A percentile compares a stretch with the other conserved stretches of the same genome.
phyloP scores from a whole-genome alignment of 2,329 filamentous ascomycete genomes.

The Ramularia endophylla region DNA sequence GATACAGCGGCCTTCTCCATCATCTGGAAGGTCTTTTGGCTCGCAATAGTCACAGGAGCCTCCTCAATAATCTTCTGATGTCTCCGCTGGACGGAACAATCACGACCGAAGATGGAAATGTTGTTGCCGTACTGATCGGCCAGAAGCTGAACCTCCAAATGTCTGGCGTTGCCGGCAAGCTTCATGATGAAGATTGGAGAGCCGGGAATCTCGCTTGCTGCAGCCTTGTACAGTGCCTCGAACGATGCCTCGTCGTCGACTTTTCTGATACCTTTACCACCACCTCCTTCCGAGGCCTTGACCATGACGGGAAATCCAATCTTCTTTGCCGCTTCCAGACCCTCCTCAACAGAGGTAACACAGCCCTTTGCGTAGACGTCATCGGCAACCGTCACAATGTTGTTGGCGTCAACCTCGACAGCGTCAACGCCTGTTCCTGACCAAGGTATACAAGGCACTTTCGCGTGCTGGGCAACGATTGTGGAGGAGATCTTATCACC shows the following conservation, averaged over 20 bases:
- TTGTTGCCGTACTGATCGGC: slow-evolving; percentile 99
- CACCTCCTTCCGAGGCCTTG: slow-evolving; percentile 99
- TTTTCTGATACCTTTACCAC: slow-evolving; percentile 98
- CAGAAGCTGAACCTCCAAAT: slow-evolving; percentile 94
- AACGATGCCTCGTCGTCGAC: slow-evolving; percentile 82
- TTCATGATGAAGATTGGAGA: slow-evolving; percentile 99
- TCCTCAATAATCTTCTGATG: slow-evolving; percentile 99
- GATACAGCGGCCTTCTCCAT: slow-evolving; percentile 98
- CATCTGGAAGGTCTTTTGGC: slow-evolving; percentile 77
- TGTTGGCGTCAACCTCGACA: slow-evolving; percentile 70
- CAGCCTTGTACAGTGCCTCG: slow-evolving; percentile 82
- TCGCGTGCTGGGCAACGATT: slow-evolving; percentile 95
- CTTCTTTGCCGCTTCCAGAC: slow-evolving; percentile 73
- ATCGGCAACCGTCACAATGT: slow-evolving; percentile 88
- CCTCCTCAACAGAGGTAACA: slow-evolving; percentile 83
- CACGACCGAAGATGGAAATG: slow-evolving; percentile 96
- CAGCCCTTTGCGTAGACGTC: slow-evolving; percentile 85
- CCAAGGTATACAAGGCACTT: slow-evolving; percentile 98
- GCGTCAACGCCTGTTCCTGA: slow-evolving; percentile 86
- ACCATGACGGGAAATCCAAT: slow-evolving; percentile 99
- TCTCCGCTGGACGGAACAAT: slow-evolving; percentile 95
- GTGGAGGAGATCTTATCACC: slow-evolving; percentile 99
- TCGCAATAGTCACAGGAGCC: slow-evolving; percentile 94
- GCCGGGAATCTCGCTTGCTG: slow-evolving; percentile 93
- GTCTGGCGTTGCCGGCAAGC: slow-evolving; percentile 89